Evolutionary conservation across 83 land plant species (phyloP), one percentile per base, ranked within the genome.

Genomic region (Isoetes engelmannii): DNA sequence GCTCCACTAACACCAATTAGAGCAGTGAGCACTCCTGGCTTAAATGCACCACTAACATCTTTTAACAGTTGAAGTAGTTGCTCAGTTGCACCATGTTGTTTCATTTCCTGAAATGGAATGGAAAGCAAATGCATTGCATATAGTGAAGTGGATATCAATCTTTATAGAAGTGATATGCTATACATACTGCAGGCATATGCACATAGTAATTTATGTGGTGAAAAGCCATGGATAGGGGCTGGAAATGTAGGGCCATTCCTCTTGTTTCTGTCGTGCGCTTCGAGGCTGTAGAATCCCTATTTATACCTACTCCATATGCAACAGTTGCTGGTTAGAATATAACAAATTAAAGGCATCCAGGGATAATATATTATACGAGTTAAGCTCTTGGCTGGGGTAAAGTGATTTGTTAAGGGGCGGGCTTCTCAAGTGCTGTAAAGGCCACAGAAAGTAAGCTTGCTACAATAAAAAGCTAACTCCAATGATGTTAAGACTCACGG

Each of bases 11-110:
- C 63, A 4, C 74, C 74, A 65, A 72, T 72, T 54, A 72, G 43
- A 5, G 68, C 74, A 41, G 74, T 72, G 67, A 72, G 37, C 4
- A 67, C 63, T 12, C 41, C 18, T 4, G 74, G 89, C 54, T 74
- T 74, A 44, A 86, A 84, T 53, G 87, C 75, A 12, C 89, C 89
- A n/a, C 82, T 86, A 0, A 86, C 78, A 19, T 84, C 80, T 18
- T 44, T 65, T 5, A 86, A 76, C 4, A 86, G 78, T 62, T 84
- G 89, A 8, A 86, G 81, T 15, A 28, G 79, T 17, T 75, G 72
- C 42, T 79, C 72, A 15, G 75, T 65, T 20, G 65, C 74, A 41
- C 87, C 89, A 7, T 51, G 77, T 56, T 55, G 67, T 63, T 63
- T 82, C 90, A 84, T 86, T 79, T 77, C 85, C 89, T 86, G 77